These are phyloP conservation scores for Eremochloa ophiuroides DNA, from an alignment of 176 grass and related monocot species.

Conservation along the genomic window DNA sequence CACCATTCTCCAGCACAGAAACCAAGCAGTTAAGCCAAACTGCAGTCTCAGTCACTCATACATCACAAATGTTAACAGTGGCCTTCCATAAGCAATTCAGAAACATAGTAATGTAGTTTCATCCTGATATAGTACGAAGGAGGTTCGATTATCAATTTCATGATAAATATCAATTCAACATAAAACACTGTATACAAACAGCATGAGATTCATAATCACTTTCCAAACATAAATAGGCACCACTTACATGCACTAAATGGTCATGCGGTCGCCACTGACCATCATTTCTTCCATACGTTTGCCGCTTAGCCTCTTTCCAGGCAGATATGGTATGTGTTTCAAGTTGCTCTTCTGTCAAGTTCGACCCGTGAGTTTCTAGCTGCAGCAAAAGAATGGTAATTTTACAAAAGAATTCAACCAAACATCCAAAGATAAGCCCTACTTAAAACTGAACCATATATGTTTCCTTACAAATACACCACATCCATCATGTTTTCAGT, in stretches of 20 bases:
- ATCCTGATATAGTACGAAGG: not conserved
- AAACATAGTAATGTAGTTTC: not conserved
- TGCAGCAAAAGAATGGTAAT: conserved; percentile 49
- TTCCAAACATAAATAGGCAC: not conserved
- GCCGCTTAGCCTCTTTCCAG: conserved; percentile 89
- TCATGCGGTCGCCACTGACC: conserved; percentile 59
- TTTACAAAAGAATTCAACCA: conserved; percentile 10
- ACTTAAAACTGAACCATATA: not conserved
- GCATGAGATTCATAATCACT: not conserved
- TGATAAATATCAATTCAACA: not conserved
- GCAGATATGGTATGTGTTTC: conserved; percentile 98
- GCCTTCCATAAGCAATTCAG: not conserved
- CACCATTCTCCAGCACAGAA: not conserved
- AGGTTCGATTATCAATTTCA: not conserved
- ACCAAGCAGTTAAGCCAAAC: not conserved
- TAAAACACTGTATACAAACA: not conserved
- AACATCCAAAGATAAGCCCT: not conserved
- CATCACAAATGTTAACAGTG: not conserved
- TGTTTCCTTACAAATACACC: not conserved
- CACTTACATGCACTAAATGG: conserved; percentile 75
- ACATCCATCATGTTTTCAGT: not conserved
- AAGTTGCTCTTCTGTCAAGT: conserved; percentile 90
- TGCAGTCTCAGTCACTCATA: not conserved
- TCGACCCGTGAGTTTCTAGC: conserved; percentile 93
- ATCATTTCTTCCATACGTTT: conserved; percentile 59